Conservation (phyloP, 208 protist genomes). For the Angomonas deanei region DNA sequence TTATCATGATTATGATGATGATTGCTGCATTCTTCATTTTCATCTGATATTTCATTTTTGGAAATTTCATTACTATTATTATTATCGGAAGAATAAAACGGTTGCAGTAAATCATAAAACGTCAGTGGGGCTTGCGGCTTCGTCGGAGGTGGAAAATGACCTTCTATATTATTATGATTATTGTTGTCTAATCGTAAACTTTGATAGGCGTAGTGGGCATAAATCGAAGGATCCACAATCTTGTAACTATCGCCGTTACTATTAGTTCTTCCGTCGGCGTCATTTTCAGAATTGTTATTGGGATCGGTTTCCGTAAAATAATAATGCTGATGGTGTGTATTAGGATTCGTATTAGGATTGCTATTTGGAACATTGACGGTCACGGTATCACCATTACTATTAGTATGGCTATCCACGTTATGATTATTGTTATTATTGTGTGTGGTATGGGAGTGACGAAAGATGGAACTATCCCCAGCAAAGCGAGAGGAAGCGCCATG, state of each 20-base stretch:
- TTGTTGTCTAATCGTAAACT: not conserved
- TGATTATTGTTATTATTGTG: conserved; percentile 1
- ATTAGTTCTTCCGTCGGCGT: too few species aligned
- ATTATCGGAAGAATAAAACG: too few species aligned
- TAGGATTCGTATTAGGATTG: too few species aligned
- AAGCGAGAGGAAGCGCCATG: not conserved
- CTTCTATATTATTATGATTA: not conserved
- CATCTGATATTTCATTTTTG: not conserved
- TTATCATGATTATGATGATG: conserved; percentile 1
- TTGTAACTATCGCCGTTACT: too few species aligned
- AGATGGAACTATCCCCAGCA: not conserved
- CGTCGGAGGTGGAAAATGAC: not conserved
- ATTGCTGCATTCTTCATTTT: not conserved
- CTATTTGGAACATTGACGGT: too few species aligned
- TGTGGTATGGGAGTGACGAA: not conserved
- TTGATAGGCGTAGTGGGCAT: not conserved
- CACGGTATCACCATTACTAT: not conserved
- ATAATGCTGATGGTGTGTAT: too few species aligned
- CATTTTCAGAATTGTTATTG: too few species aligned
- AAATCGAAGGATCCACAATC: too few species aligned
- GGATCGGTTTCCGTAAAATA: too few species aligned
- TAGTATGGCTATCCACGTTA: not conserved
- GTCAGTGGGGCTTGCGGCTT: too few species aligned
- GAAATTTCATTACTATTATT: not conserved
- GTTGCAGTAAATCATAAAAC: too few species aligned